These are phyloP conservation scores for Linnemannia exigua DNA, from an alignment of 192 early-diverging fungal genomes.

Conservation along the genomic window DNA sequence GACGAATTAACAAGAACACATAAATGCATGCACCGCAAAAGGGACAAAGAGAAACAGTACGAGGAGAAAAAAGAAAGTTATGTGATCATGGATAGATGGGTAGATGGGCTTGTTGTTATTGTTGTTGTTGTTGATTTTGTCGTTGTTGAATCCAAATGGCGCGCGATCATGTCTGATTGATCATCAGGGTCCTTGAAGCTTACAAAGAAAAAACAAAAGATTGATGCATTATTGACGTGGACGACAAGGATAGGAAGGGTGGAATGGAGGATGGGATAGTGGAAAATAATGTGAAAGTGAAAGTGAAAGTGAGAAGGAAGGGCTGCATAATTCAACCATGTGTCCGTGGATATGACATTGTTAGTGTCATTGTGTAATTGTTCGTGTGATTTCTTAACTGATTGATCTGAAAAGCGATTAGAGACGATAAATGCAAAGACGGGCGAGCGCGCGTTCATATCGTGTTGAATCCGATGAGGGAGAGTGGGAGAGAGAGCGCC, in stretches of 20 bases:
- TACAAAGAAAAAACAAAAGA: not conserved
- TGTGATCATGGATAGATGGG: not conserved
- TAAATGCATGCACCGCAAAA: not conserved
- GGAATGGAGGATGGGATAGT: not conserved
- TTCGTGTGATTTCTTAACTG: too few relatives aligned
- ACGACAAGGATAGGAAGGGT: not conserved
- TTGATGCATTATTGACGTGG: not conserved
- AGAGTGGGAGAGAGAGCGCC: too few relatives aligned
- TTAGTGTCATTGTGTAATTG: too few relatives aligned
- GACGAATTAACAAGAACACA: not conserved
- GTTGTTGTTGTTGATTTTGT: too few relatives aligned
- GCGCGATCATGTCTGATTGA: not conserved
- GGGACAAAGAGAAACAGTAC: too few relatives aligned
- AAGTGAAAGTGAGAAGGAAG: not conserved
- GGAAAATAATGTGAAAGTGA: not conserved
- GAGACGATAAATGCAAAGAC: too few relatives aligned
- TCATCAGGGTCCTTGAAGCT: not conserved
- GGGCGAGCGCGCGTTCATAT: too few relatives aligned
- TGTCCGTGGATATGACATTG: not conserved
- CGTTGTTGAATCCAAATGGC: not conserved
- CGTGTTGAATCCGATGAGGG: too few relatives aligned
- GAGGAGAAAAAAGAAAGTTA: not conserved
- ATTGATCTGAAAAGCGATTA: too few relatives aligned
- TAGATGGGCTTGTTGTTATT: too few relatives aligned
- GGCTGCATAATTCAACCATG: not conserved